Conservation (phyloP, 768 basidiomycete species). For the Amanita phalloides region DNA sequence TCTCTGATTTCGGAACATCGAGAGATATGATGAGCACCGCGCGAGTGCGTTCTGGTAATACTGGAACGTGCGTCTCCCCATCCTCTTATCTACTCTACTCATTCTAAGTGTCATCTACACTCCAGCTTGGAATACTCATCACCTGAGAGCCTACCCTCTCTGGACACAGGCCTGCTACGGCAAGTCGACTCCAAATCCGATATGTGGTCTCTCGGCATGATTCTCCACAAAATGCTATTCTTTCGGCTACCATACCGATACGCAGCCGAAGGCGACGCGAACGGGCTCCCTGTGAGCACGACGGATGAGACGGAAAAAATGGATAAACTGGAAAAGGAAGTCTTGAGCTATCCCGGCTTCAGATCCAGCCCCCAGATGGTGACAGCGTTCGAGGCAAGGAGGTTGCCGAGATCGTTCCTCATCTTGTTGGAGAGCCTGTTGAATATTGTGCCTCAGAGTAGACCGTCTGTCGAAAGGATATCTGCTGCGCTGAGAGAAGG, state of each 20-base stretch:
- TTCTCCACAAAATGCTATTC: constrained; percentile 88
- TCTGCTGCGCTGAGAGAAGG: constrained; percentile 58
- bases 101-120: neutral
- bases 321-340: constrained; percentile 61
- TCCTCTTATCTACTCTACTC: neutral
- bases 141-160: constrained; percentile 75
- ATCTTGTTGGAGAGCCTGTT: constrained; percentile 66
- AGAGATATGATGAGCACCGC: constrained; percentile 76
- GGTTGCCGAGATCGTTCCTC: constrained; percentile 60
- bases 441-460: constrained; percentile 42
- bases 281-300: constrained; percentile 26
- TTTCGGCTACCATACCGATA: constrained; percentile 81
- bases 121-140: constrained; percentile 75
- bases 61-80: constrained; percentile 73
- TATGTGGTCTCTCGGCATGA: constrained; percentile 97
- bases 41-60: constrained; percentile 76
- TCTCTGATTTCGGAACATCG: constrained; percentile 93
- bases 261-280: constrained; percentile 47
- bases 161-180: constrained; percentile 49
- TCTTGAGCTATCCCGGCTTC: constrained; percentile 66
- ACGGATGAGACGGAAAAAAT: constrained; percentile 52
- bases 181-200: constrained; percentile 84
- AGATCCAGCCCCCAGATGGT: constrained; percentile 40
- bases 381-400: constrained; percentile 55
- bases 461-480: constrained; percentile 70